Evolutionary conservation across 2,329 filamentous ascomycete species (phyloP), one percentile per base, ranked within the genome.

Genomic region (Botryotinia globosa): DNA sequence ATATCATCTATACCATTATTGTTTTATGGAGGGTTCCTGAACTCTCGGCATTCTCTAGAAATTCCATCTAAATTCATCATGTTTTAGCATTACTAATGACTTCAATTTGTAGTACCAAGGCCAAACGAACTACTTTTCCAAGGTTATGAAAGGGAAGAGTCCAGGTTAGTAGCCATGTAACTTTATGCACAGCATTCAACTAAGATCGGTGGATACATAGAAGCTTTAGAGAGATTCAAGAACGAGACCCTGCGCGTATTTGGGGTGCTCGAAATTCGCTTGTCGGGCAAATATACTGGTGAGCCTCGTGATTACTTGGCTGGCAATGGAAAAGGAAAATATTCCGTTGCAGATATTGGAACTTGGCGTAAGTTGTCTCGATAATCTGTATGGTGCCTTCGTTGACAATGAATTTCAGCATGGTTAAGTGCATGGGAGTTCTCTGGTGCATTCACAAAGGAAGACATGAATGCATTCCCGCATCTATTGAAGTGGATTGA

Each of bases 231-330:
- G 34, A 83, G 85, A 51, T 88, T 85, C 82, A 81, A 79, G 66
- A 87, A 86, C 69, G 85, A 87, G 77, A 85, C 83, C 2, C 80
- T 86, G 3, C 83, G 86, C 8, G 83, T 87, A 18, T 87, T 82
- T 75, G 85, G 85, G 68, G 86, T 88, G n/a, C 82, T 87, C n/a
- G 86, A 87, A 73, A 85, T 87, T 72, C 85, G 83, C 16, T 80
- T 87, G 1, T 84, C 82, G 0, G 86, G 86, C 22, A 86, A 86
- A 75, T 87, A 85, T 77, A 84, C 82, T 2, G 85, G 83, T 22
- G 79, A 84, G 73, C 82, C 83, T 20, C 80, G 84, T 20, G 85
- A 88, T 12, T 88, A 87, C 74, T 80, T 88, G 3, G 86, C 85
- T 32, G 87, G 86, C 0, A 83, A 83, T 16, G 85, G 85, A 1